phyloP scores from a whole-genome alignment of 257 asterid species.

The Fraxinus quadrangulata region DNA sequence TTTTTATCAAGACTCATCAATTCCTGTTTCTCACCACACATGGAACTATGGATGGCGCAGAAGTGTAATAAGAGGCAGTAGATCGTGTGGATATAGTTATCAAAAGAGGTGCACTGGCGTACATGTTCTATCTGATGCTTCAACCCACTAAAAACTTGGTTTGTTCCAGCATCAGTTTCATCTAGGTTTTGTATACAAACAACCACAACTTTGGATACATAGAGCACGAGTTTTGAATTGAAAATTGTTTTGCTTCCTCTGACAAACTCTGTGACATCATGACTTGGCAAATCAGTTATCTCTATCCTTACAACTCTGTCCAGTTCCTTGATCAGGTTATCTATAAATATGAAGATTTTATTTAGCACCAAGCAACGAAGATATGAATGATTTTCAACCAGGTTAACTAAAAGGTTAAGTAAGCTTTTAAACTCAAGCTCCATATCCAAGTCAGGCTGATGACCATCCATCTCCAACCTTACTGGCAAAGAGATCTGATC shows the following conservation, averaged over 20 bases:
- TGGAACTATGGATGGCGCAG: slow-evolving; percentile 31
- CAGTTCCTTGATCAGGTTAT: slow-evolving; percentile 43
- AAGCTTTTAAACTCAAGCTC: slow-evolving; percentile 61
- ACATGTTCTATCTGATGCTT: slow-evolving; percentile 55
- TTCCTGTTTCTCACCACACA: slow-evolving; percentile 36
- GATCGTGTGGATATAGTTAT: slow-evolving; percentile 35
- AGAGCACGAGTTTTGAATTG: slow-evolving; percentile 44
- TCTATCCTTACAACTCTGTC: slow-evolving; percentile 27
- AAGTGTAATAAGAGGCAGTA: slow-evolving; percentile 56
- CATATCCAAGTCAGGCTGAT: slow-evolving; percentile 36
- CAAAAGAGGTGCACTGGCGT: slow-evolving; percentile 39
- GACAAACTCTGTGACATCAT: slow-evolving; percentile 28
- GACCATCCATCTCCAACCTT: slow-evolving; percentile 32
- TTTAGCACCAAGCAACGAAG: slow-evolving; percentile 53
- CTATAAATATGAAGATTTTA: slow-evolving; percentile 46
- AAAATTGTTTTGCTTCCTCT: slow-evolving; percentile 22
- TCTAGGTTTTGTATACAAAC: slow-evolving; percentile 56
- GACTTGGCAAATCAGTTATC: slow-evolving; percentile 30
- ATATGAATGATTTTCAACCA: slow-evolving; percentile 52
- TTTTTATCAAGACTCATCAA: slow-evolving; percentile 23
- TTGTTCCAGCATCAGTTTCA: slow-evolving; percentile 36
- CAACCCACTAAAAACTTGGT: slow-evolving; percentile 40
- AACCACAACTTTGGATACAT: slow-evolving; percentile 47
- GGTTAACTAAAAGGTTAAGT: slow-evolving; percentile 46
- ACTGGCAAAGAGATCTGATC: slow-evolving; percentile 46